phyloP scores from a whole-genome alignment of 164 flowering plant species.

The Vitis rupestris region DNA sequence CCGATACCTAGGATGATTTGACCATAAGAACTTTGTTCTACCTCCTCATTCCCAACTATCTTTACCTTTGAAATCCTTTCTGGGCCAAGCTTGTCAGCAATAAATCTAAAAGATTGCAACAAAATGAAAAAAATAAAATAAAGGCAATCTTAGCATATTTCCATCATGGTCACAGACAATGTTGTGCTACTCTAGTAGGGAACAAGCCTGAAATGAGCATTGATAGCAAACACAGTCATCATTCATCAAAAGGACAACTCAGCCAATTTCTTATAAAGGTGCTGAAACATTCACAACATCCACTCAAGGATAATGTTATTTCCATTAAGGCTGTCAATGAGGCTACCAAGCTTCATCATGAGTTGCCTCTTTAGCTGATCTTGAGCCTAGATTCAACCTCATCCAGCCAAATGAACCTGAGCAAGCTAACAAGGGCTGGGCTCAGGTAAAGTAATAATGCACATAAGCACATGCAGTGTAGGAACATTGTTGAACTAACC shows the following conservation, averaged over 20 bases:
- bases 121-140: slow-evolving; percentile 5
- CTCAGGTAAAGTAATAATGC: background rate
- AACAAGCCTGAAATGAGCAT: background rate
- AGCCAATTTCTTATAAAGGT: background rate
- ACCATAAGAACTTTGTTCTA: slow-evolving; percentile 68
- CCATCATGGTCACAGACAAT: background rate
- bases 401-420: background rate
- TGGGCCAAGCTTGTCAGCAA: slow-evolving; percentile 66
- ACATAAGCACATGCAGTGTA: background rate
- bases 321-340: background rate
- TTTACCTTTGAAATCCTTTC: slow-evolving; percentile 68
- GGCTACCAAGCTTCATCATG: background rate
- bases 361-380: background rate
- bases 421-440: background rate
- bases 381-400: background rate
- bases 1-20: slow-evolving; percentile 69
- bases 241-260: background rate
- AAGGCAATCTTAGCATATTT: background rate
- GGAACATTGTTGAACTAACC: background rate
- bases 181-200: background rate
- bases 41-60: slow-evolving; percentile 71
- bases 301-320: background rate
- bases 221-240: background rate
- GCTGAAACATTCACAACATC: background rate
- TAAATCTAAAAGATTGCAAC: slow-evolving; percentile 43